Evolutionary conservation across 2,329 filamentous ascomycete genomes (phyloP), one percentile per base, ranked within the genome.

Genomic region (Fusarium sp.): DNA sequence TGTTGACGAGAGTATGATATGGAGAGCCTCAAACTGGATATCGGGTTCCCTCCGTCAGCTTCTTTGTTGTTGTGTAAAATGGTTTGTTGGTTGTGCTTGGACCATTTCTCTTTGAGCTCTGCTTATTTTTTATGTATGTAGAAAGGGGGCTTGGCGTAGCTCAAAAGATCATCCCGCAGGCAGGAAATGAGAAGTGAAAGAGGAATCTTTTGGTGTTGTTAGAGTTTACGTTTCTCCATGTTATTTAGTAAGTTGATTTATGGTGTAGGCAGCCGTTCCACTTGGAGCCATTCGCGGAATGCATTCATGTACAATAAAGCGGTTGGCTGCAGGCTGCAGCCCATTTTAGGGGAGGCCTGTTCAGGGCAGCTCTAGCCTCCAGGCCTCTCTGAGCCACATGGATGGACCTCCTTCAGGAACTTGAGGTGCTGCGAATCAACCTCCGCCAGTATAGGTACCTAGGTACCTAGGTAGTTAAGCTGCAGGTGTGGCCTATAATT

Each of bases 291-390:
- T 45, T 47, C 44, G 35, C 22, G 59, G 48, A 57, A 61, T 45
- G 50, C 30, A 44, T 36, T 35, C 24, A 58, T 58, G 56, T 62
- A 64, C 60, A 61, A 63, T 39, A 26, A 44, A 45, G 59, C 60
- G 62, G 71, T 67, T 64, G 67, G 64, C 66, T 73, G 64, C 56
- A 77, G 75, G 61, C 73, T 77, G 64, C 71, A 73, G 48, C 42
- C 61, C 45, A 58, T 54, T 55, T 57, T 51, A 67, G 62, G 47
- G 45, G 57, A 74, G 64, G 63, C 45, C 56, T 41, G 8, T 20
- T 26, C 70, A 73, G 62, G 59, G 44, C 56, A 55, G 33, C 38
- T 53, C 41, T 61, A 65, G 41, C 28, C 28, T n/a, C 28, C 30
- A n/a, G 39, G 47, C 62, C 57, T 44, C 58, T 56, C 62, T 38